Base-by-base conservation (phyloP, 78 protist species). In the Neovahlkampfia damariscottae region DNA sequence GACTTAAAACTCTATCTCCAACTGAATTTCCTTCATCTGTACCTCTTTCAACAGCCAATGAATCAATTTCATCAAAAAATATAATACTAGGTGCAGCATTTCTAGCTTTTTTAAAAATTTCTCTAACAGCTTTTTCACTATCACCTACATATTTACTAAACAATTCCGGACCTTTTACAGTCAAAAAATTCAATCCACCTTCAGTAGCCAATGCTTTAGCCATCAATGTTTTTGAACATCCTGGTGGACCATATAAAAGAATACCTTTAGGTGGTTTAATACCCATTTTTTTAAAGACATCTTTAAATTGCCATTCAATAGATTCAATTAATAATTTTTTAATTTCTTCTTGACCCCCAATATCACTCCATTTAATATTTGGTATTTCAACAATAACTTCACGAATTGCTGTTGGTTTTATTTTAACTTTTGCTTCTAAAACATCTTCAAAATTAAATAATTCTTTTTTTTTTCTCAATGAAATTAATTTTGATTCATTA, bases 231-330 rank as follows among this genome's bases (percentile, higher is more conserved):
- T 96, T 96, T 30, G 85, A 38, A 81, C 92, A 85, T 19, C 99
- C 99, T 1, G 99, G 99, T 36, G 99, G 99, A 3, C 99, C 99
- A 70, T 88, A 92, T 38, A 96, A 67, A 35, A 96, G 80, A 9
- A 96, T 70, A 39, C 95, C 97, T 19, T 72, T 67, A 3, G 98
- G 97, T 2, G 99, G 95, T 8, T 77, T 69, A n/a, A 97, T 86
- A 36, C 94, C 94, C 76, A 96, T 35, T 5, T 88, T 50, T n/a
- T 5, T 29, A 37, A 95, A 96, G 7, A 89, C 80, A 9, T 79
- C 89, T 70, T 28, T 29, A 8, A 93, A 8, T n/a, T 97, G 98
- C 97, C 95, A 93, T 29, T 89, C 95, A 8, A 95, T 88, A 0
- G 92, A 92, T 41, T 94, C 98, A 19, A 38, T 50, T 70, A 97